These are phyloP conservation scores for Neonectria faginata DNA, from an alignment of 2,329 filamentous ascomycete genomes.

Conservation along the genomic window DNA sequence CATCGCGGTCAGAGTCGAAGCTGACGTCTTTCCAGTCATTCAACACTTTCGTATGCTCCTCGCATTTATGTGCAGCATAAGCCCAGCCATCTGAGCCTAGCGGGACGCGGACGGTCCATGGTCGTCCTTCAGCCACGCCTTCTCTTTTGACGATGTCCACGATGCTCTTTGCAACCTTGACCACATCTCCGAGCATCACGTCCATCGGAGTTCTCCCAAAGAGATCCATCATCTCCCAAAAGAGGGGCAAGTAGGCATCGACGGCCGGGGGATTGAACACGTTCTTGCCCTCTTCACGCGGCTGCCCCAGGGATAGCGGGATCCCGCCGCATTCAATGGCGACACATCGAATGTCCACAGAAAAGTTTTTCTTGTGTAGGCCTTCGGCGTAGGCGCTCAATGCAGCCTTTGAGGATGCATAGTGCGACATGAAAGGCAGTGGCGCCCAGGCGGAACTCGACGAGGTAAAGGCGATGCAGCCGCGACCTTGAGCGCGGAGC, in stretches of 20 bases:
- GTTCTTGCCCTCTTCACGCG: conserved; percentile 33
- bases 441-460: conserved; percentile 45
- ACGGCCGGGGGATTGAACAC: not conserved
- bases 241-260: conserved; percentile 15
- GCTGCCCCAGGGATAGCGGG: conserved; percentile 45
- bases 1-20: conserved; percentile 13
- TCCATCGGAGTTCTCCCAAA: not conserved
- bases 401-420: conserved; percentile 48
- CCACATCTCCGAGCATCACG: conserved; percentile 13
- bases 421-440: conserved; percentile 49
- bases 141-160: conserved; percentile 41
- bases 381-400: conserved; percentile 46
- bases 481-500: conserved; percentile 42
- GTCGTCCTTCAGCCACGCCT: conserved; percentile 35
- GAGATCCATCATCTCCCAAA: conserved; percentile 12
- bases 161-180: conserved; percentile 10
- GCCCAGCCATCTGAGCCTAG: conserved; percentile 22
- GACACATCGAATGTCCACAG: conserved; percentile 46
- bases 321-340: conserved; percentile 51
- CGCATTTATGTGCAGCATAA: conserved; percentile 12
- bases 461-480: conserved; percentile 47
- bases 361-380: conserved; percentile 46
- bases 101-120: conserved; percentile 17
- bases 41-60: conserved; percentile 6
- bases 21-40: conserved; percentile 10